phyloP scores from a whole-genome alignment of 2,329 filamentous ascomycete genomes.

The Biscogniauxia mediterranea region DNA sequence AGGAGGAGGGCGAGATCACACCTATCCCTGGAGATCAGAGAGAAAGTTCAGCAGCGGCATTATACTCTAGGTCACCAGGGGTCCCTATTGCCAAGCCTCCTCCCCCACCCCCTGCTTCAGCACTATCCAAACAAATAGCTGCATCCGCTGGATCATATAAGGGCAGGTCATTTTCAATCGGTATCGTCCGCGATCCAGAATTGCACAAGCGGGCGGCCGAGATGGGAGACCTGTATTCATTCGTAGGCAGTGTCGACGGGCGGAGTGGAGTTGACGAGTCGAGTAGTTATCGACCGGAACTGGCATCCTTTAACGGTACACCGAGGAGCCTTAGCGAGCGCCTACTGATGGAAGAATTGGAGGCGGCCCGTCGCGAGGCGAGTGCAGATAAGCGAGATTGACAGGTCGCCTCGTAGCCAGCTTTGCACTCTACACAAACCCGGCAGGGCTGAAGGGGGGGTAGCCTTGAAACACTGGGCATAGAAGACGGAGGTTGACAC shows the following conservation, averaged over 20 bases:
- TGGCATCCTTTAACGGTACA: conserved; percentile 40
- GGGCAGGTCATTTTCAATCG: conserved; percentile 51
- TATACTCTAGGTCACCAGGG: conserved; percentile 46
- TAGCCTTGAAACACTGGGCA: not conserved
- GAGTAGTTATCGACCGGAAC: conserved; percentile 42
- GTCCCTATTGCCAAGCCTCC: conserved; percentile 38
- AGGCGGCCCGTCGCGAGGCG: conserved; percentile 24
- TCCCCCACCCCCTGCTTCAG: conserved; percentile 31
- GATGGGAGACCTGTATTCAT: conserved; percentile 48
- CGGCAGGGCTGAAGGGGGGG: not conserved
- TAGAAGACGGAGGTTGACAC: not conserved
- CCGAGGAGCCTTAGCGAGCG: conserved; percentile 49
- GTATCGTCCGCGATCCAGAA: conserved; percentile 48
- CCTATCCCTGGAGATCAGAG: conserved; percentile 15
- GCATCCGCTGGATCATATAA: conserved; percentile 54
- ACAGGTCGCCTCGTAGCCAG: not conserved
- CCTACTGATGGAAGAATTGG: conserved; percentile 48
- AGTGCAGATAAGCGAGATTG: not conserved
- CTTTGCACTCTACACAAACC: not conserved
- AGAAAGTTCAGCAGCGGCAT: conserved; percentile 20
- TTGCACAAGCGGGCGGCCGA: conserved; percentile 48
- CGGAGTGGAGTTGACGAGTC: conserved; percentile 48
- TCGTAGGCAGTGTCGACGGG: conserved; percentile 54
- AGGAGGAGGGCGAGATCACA: conserved; percentile 14
- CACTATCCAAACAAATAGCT: conserved; percentile 35